Base-by-base conservation (phyloP, 2,329 filamentous ascomycete genomes). In the Endocalyx cinctus region DNA sequence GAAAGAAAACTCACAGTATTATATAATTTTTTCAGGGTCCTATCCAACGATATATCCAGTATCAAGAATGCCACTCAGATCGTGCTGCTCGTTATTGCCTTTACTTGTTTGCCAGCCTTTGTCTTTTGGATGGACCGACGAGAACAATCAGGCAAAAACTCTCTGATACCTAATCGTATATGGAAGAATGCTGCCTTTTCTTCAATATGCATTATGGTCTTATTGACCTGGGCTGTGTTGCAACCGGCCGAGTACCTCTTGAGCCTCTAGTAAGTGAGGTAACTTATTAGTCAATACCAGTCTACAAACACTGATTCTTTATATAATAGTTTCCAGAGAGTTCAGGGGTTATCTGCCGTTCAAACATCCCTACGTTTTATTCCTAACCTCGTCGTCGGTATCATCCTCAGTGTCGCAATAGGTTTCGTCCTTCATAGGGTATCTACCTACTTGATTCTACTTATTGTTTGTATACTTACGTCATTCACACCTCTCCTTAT, bases 101-200 rank as follows among this genome's bases (percentile, higher is more conserved):
- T 48, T 54, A 15, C 46, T 65, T n/a, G n/a, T 17, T 55, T 74
- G 4, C 62, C 64, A 0, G 46, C 52, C 0, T 75, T 77, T 43
- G 57, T 66, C 4, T 43, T 60, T 10, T 77, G 72, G 69, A 44
- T 49, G 40, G 16, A 34, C 12, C 27, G 22, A 6, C 38, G 39
- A 12, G 34, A 25, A 7, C 36, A 33, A 10, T 27, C 31, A 4
- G 19, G 27, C 7, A 38, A 37, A 8, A 37, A 70, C 13, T 68
- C 70, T 4, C 47, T 76, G 4, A 76, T 79, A 17, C 74, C 74
- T 0, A 78, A 78, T 45, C 66, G 64, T 0, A 51, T 79, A 0
- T 79, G 75, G 75, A 61, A 54, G n/a, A 74, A 76, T 23, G 51
- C 53, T 0, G 53, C 64, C 10, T 79, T 78, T 45, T 68, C 68